Conservation (phyloP, 139 green algal genomes). For the Chlorella sorokiniana region DNA sequence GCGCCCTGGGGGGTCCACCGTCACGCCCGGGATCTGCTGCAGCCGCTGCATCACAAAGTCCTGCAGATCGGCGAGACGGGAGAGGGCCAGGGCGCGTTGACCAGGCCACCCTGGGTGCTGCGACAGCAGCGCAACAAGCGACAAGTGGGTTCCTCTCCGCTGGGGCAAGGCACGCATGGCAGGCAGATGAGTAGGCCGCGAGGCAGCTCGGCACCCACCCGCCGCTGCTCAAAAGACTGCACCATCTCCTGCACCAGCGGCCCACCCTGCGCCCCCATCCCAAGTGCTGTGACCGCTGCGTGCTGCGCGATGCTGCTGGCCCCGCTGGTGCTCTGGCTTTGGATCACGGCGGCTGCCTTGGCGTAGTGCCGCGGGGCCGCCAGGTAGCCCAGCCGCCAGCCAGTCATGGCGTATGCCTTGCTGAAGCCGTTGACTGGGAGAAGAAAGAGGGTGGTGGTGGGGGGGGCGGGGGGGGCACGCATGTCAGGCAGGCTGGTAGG, state of each 20-base stretch:
- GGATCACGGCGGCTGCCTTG: constrained; percentile 79
- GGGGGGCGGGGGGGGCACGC: too few species aligned
- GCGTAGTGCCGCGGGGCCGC: constrained; percentile 87
- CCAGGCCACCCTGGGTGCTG: not conserved
- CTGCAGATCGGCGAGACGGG: constrained; percentile 21
- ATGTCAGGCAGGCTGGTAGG: too few species aligned
- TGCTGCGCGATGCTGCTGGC: constrained; percentile 83
- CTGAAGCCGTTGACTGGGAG: constrained; percentile 94
- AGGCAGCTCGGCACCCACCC: constrained; percentile 20
- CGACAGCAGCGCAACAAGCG: too few species aligned
- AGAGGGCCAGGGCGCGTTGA: not conserved
- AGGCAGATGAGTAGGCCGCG: not conserved
- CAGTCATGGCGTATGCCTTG: constrained; percentile 92
- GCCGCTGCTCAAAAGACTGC: constrained; percentile 76
- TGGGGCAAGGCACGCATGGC: not conserved
- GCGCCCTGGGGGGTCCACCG: constrained; percentile 79
- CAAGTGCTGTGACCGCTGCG: constrained; percentile 87
- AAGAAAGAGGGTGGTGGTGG: not conserved
- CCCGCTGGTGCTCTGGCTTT: constrained; percentile 91
- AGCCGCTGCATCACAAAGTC: constrained; percentile 77
- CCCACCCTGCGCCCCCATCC: constrained; percentile 80
- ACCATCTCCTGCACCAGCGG: constrained; percentile 81
- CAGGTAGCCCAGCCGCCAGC: constrained; percentile 96
- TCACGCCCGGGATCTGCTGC: constrained; percentile 75
- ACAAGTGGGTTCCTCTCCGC: not conserved